Conservation (phyloP, 306 rosid species). For the Coriaria nepalensis region DNA sequence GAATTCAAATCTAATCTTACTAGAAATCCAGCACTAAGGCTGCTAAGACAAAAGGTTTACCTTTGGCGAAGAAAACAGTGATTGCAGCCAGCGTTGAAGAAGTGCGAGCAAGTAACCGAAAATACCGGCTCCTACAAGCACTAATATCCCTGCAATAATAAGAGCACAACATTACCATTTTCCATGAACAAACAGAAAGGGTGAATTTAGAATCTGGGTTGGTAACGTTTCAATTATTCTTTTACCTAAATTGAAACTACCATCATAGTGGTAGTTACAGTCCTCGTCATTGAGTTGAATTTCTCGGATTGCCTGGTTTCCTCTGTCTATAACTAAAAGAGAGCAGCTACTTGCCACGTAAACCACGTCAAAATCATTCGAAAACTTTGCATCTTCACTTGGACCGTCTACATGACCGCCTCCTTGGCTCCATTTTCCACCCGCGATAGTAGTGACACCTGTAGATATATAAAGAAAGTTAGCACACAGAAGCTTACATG, state of each 20-base stretch:
- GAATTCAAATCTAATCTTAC: too few relatives aligned
- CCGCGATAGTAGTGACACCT: slow-evolving; percentile 98
- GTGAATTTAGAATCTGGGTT: background rate
- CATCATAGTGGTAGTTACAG: slow-evolving; percentile 38
- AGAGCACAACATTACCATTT: slow-evolving; percentile 5
- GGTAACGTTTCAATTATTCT: slow-evolving; percentile 1
- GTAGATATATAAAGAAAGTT: slow-evolving; percentile 1
- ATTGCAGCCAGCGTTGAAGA: slow-evolving; percentile 53
- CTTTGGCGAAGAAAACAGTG: slow-evolving; percentile 61
- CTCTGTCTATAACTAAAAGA: slow-evolving; percentile 83
- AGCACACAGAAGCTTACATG: background rate
- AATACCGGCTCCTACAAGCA: slow-evolving; percentile 56
- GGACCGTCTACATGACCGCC: slow-evolving; percentile 96
- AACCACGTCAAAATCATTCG: slow-evolving; percentile 74
- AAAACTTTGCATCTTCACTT: slow-evolving; percentile 92
- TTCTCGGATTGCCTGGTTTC: slow-evolving; percentile 91
- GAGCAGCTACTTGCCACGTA: slow-evolving; percentile 72
- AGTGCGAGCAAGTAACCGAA: slow-evolving; percentile 87
- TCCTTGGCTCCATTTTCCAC: slow-evolving; percentile 73
- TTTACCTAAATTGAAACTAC: slow-evolving; percentile 61
- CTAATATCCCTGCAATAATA: slow-evolving; percentile 47
- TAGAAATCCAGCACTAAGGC: background rate
- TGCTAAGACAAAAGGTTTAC: slow-evolving; percentile 20
- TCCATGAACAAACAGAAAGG: background rate
- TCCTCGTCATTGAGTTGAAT: slow-evolving; percentile 77